phyloP scores from a whole-genome alignment of 768 basidiomycete genomes.

The Amanita pallidorosea region DNA sequence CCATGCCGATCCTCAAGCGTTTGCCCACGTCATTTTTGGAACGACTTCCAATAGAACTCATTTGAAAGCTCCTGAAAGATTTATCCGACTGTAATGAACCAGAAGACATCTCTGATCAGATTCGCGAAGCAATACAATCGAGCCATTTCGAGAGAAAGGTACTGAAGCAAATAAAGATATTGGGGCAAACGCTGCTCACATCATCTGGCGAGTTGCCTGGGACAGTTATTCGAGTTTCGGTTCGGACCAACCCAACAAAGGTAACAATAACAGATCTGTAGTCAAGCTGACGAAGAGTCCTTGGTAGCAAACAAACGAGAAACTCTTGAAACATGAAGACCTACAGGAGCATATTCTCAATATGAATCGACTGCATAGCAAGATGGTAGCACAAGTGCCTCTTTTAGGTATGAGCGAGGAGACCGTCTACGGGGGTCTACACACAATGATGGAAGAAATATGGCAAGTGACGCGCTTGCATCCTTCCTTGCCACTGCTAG shows the following conservation, averaged over 20 bases:
- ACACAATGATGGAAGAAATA: too few relatives aligned
- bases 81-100: neutral
- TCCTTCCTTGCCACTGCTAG: too few relatives aligned
- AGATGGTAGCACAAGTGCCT: neutral
- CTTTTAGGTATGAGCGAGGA: neutral
- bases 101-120: neutral
- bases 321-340: neutral
- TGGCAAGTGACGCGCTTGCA: too few relatives aligned
- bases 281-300: too few relatives aligned
- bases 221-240: neutral
- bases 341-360: constrained; percentile 1
- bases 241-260: neutral
- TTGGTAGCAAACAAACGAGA: neutral
- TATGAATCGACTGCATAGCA: neutral
- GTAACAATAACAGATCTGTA: too few relatives aligned
- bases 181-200: neutral
- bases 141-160: neutral
- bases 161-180: neutral
- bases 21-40: neutral
- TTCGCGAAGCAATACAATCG: neutral
- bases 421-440: neutral
- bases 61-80: neutral
- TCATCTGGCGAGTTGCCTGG: neutral
- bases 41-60: neutral
- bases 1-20: neutral